Conservation (phyloP, 2,329 filamentous ascomycete species). For the Colletotrichum shisoi region DNA sequence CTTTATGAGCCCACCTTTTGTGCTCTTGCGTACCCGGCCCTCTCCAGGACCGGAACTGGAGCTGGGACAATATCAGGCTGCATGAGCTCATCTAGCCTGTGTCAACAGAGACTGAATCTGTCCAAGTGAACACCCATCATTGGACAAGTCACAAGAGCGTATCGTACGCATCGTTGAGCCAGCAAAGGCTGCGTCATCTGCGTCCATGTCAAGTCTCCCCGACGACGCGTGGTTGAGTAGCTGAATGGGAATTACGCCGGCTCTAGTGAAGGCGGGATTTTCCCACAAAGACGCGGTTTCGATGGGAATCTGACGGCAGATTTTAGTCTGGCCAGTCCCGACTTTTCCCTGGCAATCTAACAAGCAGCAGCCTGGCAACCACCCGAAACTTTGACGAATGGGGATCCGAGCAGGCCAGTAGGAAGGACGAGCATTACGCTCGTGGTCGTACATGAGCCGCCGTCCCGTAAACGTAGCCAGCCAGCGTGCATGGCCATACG, state of each 20-base stretch:
- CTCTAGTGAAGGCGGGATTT: too few relatives aligned
- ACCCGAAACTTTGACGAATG: background rate
- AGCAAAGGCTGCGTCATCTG: too few relatives aligned
- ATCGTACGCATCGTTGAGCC: too few relatives aligned
- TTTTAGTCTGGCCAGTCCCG: conserved; percentile 12
- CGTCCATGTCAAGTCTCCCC: too few relatives aligned
- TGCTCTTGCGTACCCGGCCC: too few relatives aligned
- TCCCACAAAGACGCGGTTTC: background rate
- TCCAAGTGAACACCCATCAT: too few relatives aligned
- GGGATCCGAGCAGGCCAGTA: background rate
- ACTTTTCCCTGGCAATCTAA: background rate
- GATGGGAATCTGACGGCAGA: conserved; percentile 25
- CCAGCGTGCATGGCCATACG: background rate
- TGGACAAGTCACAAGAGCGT: too few relatives aligned
- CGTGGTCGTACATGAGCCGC: background rate
- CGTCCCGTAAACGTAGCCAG: background rate
- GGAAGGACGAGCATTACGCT: background rate
- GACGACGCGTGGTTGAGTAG: too few relatives aligned
- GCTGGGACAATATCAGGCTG: too few relatives aligned
- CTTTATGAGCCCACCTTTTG: background rate
- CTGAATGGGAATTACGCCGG: background rate
- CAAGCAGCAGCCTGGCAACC: background rate
- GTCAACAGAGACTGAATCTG: too few relatives aligned
- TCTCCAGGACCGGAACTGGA: too few relatives aligned
- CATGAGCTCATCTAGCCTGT: too few relatives aligned